Conservation (phyloP, 225 moss, liverwort and hornwort genomes). For the Bryoerythrophyllum caledonicum region DNA sequence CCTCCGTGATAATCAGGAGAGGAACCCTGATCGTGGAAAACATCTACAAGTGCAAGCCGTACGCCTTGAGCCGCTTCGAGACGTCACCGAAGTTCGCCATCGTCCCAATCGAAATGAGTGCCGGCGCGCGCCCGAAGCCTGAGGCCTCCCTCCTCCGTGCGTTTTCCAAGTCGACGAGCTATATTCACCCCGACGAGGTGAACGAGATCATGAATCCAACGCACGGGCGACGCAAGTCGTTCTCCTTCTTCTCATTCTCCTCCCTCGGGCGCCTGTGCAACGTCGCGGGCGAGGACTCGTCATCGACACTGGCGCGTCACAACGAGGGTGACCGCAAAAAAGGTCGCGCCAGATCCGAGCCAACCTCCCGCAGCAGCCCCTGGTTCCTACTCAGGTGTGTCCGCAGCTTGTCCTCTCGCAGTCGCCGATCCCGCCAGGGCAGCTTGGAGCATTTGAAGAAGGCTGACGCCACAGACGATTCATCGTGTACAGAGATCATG, state of each 20-base stretch:
- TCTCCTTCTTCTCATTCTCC: conserved; percentile 14
- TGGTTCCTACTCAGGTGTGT: conserved; percentile 25
- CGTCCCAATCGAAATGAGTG: neutral
- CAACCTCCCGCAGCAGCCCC: neutral
- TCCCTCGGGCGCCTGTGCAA: conserved; percentile 26
- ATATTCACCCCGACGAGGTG: conserved; percentile 11
- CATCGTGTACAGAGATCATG: too few relatives aligned
- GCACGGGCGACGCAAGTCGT: conserved; percentile 5
- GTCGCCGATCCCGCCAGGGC: neutral
- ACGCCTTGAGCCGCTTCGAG: conserved; percentile 9
- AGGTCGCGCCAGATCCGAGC: neutral
- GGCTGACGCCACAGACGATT: neutral
- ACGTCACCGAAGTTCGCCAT: neutral
- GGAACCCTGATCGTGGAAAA: conserved; percentile 23
- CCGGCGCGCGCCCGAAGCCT: conserved; percentile 5
- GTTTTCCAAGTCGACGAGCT: conserved; percentile 15
- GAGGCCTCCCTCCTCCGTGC: conserved; percentile 5
- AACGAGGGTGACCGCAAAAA: neutral
- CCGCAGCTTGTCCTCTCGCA: conserved; percentile 4
- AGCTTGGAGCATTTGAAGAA: conserved; percentile 19
- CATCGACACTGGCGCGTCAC: neutral
- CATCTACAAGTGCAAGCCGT: conserved; percentile 18
- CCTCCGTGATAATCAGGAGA: neutral
- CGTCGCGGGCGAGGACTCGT: neutral
- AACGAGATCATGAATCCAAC: neutral